Base-by-base conservation (phyloP, 768 basidiomycete species). In the Suillus alpinus region DNA sequence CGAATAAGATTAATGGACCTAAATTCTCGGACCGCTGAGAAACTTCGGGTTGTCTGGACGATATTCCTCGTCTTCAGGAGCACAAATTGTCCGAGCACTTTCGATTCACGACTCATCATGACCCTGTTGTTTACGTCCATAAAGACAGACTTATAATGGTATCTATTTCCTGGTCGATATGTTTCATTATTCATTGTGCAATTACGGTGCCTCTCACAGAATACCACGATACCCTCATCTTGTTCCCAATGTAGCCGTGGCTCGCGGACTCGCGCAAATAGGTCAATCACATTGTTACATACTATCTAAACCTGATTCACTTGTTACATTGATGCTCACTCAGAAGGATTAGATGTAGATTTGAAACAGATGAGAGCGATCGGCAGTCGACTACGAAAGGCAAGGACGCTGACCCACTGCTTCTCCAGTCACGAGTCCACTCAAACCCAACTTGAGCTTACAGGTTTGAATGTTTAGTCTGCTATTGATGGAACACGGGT, bases 151-250 rank as follows among this genome's bases (percentile, higher is more conserved):
- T 26, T 56, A 39, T 55, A 55, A 36, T 64, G 62, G 60, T 71
- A 73, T 73, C 69, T 73, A 73, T 71, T 64, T 67, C 58, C 36
- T 26, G 62, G 56, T 51, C 58, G 60, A 72, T 58, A 63, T 69
- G 69, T 60, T 72, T 71, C 53, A 66, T 39, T 51, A 53, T 51
- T 62, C 65, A 37, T 60, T 73, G 67, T 74, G 68, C 73, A 73
- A 69, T 63, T 65, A 62, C 70, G 49, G 43, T 29, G 58, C 47
- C 53, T 59, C 66, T 59, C 71, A 70, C 60, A 63, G 65, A 69
- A 73, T 71, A 73, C 64, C 68, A 68, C 44, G 62, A 75, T 75
- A 75, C 73, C 73, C 74, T 66, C 72, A 72, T 66, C 57, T 62
- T 63, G 66, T 72, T 65, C 61, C 65, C 64, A 71, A 31, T 50